These are phyloP conservation scores for Chalciporus pseudorubinellus DNA, from an alignment of 768 basidiomycete species.

Conservation along the genomic window DNA sequence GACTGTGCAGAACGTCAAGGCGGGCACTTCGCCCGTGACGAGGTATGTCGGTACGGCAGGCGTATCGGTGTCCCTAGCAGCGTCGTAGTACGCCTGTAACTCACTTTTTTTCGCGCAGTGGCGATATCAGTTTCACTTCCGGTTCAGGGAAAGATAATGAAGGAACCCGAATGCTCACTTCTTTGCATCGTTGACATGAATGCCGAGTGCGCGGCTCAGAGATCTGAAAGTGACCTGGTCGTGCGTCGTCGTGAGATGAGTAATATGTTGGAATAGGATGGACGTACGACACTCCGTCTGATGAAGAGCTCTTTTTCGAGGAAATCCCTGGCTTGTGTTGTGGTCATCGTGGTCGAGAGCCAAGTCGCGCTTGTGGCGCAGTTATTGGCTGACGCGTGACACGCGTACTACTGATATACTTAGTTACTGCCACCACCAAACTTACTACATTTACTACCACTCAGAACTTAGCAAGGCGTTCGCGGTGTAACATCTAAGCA, in stretches of 20 bases:
- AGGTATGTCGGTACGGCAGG: constrained; percentile 62
- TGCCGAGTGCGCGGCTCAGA: constrained; percentile 63
- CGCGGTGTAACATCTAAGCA: too few species aligned
- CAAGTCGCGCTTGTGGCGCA: too few species aligned
- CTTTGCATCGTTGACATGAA: constrained; percentile 79
- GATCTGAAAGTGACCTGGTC: constrained; percentile 75
- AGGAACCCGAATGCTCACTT: constrained; percentile 42
- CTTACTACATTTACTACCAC: too few species aligned
- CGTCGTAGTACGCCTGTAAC: constrained; percentile 55
- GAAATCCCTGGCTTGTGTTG: constrained; percentile 36
- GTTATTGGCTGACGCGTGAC: neutral
- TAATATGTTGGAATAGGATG: neutral
- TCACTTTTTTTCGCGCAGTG: constrained; percentile 44
- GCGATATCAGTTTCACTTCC: too few species aligned
- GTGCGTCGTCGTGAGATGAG: too few species aligned
- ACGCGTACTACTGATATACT: too few species aligned
- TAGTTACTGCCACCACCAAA: too few species aligned
- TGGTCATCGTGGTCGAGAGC: constrained; percentile 26
- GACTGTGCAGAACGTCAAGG: constrained; percentile 12
- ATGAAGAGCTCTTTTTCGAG: constrained; percentile 48
- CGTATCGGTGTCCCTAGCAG: constrained; percentile 35
- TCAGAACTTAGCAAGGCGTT: too few species aligned
- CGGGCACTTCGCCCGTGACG: constrained; percentile 52
- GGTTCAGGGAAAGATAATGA: too few species aligned
- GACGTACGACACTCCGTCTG: constrained; percentile 41